Conservation (phyloP, 2,329 filamentous ascomycete genomes). For the Shiraia bambusicola region DNA sequence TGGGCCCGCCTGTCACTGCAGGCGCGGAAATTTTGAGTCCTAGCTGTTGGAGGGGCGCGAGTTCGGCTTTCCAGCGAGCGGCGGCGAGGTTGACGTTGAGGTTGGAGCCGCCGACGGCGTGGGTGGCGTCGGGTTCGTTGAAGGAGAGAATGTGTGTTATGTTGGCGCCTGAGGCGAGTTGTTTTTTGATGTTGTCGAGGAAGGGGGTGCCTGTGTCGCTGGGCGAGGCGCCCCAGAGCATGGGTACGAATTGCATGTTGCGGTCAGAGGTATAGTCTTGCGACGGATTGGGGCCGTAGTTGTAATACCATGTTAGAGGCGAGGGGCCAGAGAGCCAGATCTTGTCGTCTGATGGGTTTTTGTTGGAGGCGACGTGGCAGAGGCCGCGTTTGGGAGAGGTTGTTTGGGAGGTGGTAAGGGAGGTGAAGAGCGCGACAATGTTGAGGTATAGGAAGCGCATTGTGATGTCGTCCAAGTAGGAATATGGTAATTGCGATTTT, state of each 20-base stretch:
- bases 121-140: conserved; percentile 72
- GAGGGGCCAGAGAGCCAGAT: conserved; percentile 61
- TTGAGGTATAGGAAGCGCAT: conserved; percentile 1
- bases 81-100: conserved; percentile 64
- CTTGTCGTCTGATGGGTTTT: conserved; percentile 62
- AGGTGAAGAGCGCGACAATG: background rate
- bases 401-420: conserved; percentile 22
- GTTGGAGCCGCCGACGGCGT: conserved; percentile 61
- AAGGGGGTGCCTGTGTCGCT: conserved; percentile 58
- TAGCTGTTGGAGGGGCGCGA: conserved; percentile 65
- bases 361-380: conserved; percentile 62
- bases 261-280: conserved; percentile 47
- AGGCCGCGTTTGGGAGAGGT: conserved; percentile 69
- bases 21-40: conserved; percentile 71
- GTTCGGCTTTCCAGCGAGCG: conserved; percentile 67
- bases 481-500: too few relatives aligned
- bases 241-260: conserved; percentile 72
- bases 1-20: conserved; percentile 63
- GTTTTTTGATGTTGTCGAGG: conserved; percentile 57
- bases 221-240: conserved; percentile 68
- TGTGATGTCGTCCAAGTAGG: background rate
- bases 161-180: conserved; percentile 57
- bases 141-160: conserved; percentile 72
- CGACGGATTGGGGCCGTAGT: conserved; percentile 65
- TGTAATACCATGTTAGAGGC: conserved; percentile 82